These are phyloP conservation scores for Claviceps sp. DNA, from an alignment of 2,329 filamentous ascomycete species.

Conservation along the genomic window DNA sequence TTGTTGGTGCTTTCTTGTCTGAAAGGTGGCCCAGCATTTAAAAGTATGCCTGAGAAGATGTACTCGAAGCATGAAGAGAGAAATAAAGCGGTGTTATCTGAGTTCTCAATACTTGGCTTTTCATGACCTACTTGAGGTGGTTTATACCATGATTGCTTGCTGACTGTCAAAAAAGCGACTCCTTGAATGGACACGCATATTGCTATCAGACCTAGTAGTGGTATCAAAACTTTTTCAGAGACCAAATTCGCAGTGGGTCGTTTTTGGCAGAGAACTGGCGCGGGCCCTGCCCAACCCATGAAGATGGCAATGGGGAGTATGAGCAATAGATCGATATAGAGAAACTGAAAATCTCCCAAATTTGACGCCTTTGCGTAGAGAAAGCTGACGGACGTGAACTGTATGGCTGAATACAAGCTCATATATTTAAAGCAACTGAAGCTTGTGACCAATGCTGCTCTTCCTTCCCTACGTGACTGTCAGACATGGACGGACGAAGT, in stretches of 20 bases:
- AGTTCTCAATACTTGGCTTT: constrained; percentile 78
- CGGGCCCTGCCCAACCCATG: constrained; percentile 94
- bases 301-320: constrained; percentile 96
- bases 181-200: constrained; percentile 70
- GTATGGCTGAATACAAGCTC: constrained; percentile 97
- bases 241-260: constrained; percentile 86
- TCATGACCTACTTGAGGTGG: constrained; percentile 66
- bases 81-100: constrained; percentile 86
- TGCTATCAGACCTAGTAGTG: constrained; percentile 75
- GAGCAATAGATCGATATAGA: constrained; percentile 85
- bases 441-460: constrained; percentile 90
- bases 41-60: constrained; percentile 74
- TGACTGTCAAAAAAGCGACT: constrained; percentile 59
- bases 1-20: constrained; percentile 69
- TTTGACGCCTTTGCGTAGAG: constrained; percentile 90
- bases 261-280: constrained; percentile 63
- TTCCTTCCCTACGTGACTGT: constrained; percentile 53
- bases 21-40: constrained; percentile 87
- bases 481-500: constrained; percentile 8
- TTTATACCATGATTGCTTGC: constrained; percentile 71
- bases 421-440: constrained; percentile 99
- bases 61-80: constrained; percentile 89
- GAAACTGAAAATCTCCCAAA: constrained; percentile 91
- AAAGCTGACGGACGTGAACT: constrained; percentile 95
- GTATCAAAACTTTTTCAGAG: constrained; percentile 79